Evolutionary conservation across 176 grass and related monocot genomes (phyloP).

Genomic region (Zea mays): Zm-B73-REFERENCE-NAM-5.0 NC_050103.1:171406001-171406500

Average conservation of each 20-base stretch:
- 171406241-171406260: conserved; percentile 88
- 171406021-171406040: background rate
- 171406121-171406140: conserved; percentile 36
- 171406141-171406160: conserved; percentile 58
- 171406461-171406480: conserved; percentile 51
- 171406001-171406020: background rate
- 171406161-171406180: conserved; percentile 80
- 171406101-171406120: conserved; percentile 3
- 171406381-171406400: conserved; percentile 23
- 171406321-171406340: conserved; percentile 90
- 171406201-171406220: conserved; percentile 85
- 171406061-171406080: background rate
- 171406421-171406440: conserved; percentile 84
- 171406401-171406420: conserved; percentile 63
- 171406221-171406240: conserved; percentile 88
- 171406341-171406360: background rate
- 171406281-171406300: conserved; percentile 74
- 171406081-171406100: background rate
- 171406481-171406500: conserved; percentile 85
- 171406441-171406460: conserved; percentile 77
- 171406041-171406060: background rate
- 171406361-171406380: conserved; percentile 2
- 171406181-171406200: conserved; percentile 96
- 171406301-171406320: conserved; percentile 74
- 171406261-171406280: conserved; percentile 87